phyloP scores from a whole-genome alignment of 257 asterid species.

The Nicotiana knightiana region DNA sequence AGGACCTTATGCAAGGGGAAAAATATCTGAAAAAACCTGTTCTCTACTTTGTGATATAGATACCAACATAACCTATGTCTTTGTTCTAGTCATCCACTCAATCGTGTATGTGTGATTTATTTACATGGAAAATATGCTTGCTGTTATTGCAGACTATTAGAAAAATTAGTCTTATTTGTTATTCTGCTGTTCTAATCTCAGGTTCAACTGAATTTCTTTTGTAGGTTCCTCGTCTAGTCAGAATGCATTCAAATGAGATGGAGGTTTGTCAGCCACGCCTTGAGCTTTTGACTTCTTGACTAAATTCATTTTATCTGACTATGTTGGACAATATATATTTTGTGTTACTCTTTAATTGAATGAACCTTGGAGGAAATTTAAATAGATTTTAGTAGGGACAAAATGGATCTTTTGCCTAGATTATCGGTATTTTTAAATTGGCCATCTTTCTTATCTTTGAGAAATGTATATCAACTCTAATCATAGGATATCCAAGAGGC shows the following conservation, averaged over 20 bases:
- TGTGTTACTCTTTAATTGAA: not conserved
- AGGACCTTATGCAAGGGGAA: not conserved
- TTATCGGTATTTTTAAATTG: not conserved
- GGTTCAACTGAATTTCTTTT: conserved; percentile 7
- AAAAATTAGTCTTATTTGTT: not conserved
- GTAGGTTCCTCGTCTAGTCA: conserved; percentile 96
- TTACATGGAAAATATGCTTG: not conserved
- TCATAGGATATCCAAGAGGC: conserved; percentile 95
- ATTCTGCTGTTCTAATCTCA: not conserved
- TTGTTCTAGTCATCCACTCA: not conserved
- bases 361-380: not conserved
- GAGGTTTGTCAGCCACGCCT: conserved; percentile 55
- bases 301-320: not conserved
- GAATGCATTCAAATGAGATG: conserved; percentile 97
- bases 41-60: not conserved
- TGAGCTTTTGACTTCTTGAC: not conserved
- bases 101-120: not conserved
- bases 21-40: not conserved
- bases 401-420: not conserved
- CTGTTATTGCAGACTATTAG: not conserved
- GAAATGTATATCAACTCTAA: conserved; percentile 1
- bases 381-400: not conserved
- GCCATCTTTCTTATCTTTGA: not conserved
- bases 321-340: not conserved
- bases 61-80: not conserved